Percentiles rank a stretch among this genome's conserved stretches.
Conservation (phyloP, 148 eudicot genomes). For the Cornus suecica region DNA sequence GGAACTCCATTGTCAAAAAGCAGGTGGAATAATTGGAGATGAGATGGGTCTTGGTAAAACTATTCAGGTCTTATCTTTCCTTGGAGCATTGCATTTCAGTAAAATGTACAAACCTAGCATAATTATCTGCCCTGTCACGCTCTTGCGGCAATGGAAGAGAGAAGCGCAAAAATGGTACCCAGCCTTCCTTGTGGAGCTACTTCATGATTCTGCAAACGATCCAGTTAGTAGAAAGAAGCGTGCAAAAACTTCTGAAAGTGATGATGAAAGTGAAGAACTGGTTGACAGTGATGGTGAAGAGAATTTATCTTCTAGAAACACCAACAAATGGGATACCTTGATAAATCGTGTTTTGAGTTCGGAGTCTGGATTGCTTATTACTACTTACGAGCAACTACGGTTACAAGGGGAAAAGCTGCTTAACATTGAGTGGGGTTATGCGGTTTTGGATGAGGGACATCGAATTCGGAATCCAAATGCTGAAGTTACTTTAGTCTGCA, state of each 20-base stretch:
- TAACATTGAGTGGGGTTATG: conserved; percentile 96
- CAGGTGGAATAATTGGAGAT: conserved; percentile 97
- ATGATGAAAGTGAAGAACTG: conserved; percentile 61
- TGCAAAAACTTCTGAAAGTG: conserved; percentile 59
- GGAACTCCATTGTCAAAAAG: conserved; percentile 98
- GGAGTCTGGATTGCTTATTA: conserved; percentile 81
- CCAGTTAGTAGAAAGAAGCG: conserved; percentile 40
- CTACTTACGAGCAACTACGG: conserved; percentile 97
- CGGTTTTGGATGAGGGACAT: conserved; percentile 95
- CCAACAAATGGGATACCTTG: conserved; percentile 77
- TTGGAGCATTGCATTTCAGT: conserved; percentile 92
- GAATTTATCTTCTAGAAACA: conserved; percentile 28
- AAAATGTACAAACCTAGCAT: conserved; percentile 93
- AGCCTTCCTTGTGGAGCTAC: conserved; percentile 81
- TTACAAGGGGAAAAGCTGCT: conserved; percentile 72
- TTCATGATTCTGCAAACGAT: conserved; percentile 89
- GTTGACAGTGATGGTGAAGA: conserved; percentile 50
- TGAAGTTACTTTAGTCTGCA: conserved; percentile 91
- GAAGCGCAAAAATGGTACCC: conserved; percentile 95
- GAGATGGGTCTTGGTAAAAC: conserved; percentile 99
- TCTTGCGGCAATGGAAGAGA: conserved; percentile 91
- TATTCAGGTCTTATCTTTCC: conserved; percentile 83
- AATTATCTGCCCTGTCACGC: conserved; percentile 89
- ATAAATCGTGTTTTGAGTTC: conserved; percentile 73
- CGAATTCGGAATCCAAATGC: conserved; percentile 98